Evolutionary conservation across 768 basidiomycete genomes (phyloP), one percentile per base, ranked within the genome.

Genomic region (Tremella yokohamensis): DNA sequence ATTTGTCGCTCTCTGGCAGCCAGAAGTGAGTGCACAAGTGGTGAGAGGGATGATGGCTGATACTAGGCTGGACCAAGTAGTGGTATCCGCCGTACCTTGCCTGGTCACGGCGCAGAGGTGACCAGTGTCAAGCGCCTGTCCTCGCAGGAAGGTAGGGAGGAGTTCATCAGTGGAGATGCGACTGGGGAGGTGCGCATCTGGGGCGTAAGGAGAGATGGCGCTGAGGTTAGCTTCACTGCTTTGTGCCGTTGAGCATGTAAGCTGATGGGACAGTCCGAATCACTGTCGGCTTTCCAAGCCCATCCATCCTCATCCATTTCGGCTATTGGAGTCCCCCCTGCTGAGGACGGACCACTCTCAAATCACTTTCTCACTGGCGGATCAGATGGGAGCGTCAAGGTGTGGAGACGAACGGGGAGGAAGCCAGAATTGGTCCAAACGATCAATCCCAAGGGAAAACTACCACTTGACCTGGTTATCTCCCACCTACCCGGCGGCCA

Each of bases 301-400:
- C 93, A 97, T 75, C 60, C 76, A 16, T 81, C 83, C 52, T 57
- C 63, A 1, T 81, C 88, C 0, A 82, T 97, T 25, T 87, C 89
- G 12, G 81, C 86, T 2, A 73, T 97, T 2, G 83, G 81, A 40
- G 78, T 80, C 1, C 79, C 57, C 15, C 57, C 52, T 25, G 40
- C 8, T 8, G 37, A 12, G 6, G 26, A 37, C 38, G 49, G 59
- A 25, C 39, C 56, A 19, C 51, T 62, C 2, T 34, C 39, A 9
- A 73, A 79, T 44, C 76, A 79, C 37, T 60, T 93, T 8, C 80
- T 86, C 1, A 90, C 89, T 0, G 91, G 89, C 0, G 85, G 88
- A 15, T 94, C 92, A 0, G 92, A 97, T 74, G 84, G 85, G 0
- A 77, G 78, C 1, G 81, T 93, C 42, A 90, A 88, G 74, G 79